phyloP scores from a whole-genome alignment of 306 rosid species.

The Vachellia pachyceras region DNA sequence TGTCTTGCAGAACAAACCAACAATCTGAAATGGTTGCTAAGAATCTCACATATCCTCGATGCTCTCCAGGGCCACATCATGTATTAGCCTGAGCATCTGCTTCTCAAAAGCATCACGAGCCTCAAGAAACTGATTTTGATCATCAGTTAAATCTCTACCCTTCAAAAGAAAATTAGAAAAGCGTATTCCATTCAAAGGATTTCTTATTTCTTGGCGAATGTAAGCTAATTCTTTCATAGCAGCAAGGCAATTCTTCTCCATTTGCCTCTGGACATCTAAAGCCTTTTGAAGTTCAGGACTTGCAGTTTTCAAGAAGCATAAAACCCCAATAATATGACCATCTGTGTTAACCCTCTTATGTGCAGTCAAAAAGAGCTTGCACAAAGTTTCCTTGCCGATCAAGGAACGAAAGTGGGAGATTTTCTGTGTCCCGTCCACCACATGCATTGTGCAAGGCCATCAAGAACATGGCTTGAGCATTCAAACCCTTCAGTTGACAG shows the following conservation, averaged over 20 bases:
- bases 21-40: constrained; percentile 16
- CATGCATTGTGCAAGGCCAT: constrained; percentile 85
- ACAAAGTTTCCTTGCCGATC: constrained; percentile 71
- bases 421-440: constrained; percentile 77
- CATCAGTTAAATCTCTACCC: constrained; percentile 76
- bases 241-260: constrained; percentile 68
- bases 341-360: constrained; percentile 47
- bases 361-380: constrained; percentile 85
- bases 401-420: constrained; percentile 75
- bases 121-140: constrained; percentile 88
- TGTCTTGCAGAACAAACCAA: not conserved
- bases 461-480: constrained; percentile 79
- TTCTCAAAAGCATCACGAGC: constrained; percentile 90
- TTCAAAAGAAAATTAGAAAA: constrained; percentile 86
- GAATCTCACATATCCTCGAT: constrained; percentile 84
- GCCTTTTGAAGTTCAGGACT: constrained; percentile 85
- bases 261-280: constrained; percentile 73
- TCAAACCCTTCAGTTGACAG: constrained; percentile 84
- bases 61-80: constrained; percentile 70
- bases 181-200: constrained; percentile 86
- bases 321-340: constrained; percentile 83
- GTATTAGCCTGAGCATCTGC: constrained; percentile 78
- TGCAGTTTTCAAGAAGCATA: constrained; percentile 88
- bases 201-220: constrained; percentile 88
- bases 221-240: constrained; percentile 89